phyloP scores from a whole-genome alignment of 352 stramenopile species.

The Pythium phragmiticola region DNA sequence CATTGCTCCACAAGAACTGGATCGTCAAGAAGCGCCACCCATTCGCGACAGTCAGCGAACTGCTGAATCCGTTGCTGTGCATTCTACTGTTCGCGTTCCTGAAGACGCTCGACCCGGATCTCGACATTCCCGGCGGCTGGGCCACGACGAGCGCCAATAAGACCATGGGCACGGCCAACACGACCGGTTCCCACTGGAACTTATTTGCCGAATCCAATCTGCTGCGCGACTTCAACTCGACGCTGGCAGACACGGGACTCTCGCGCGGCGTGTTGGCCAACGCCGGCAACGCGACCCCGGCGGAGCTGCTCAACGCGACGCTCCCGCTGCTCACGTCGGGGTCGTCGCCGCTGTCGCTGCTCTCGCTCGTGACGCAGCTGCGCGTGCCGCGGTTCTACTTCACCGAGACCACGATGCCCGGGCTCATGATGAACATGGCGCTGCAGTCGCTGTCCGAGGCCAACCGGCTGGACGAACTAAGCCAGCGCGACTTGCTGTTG shows the following conservation, averaged over 20 bases:
- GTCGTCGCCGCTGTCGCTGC: conserved; percentile 22
- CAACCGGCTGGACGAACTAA: conserved; percentile 45
- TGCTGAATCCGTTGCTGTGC: conserved; percentile 67
- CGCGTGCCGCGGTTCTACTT: conserved; percentile 59
- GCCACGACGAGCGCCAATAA: conserved; percentile 33
- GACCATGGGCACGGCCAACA: conserved; percentile 23
- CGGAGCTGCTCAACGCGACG: conserved; percentile 23
- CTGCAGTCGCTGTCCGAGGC: conserved; percentile 46
- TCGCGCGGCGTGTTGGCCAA: background rate
- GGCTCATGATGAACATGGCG: conserved; percentile 52
- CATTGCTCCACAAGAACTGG: conserved; percentile 76
- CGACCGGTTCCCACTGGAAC: conserved; percentile 40
- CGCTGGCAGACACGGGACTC: conserved; percentile 13
- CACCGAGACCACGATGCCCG: conserved; percentile 62
- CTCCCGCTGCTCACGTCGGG: conserved; percentile 17
- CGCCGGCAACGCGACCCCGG: background rate
- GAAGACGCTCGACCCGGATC: conserved; percentile 54
- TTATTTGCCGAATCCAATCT: conserved; percentile 39
- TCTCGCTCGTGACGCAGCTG: conserved; percentile 36
- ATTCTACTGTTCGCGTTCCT: conserved; percentile 71
- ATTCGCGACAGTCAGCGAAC: conserved; percentile 58
- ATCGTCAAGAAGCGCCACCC: conserved; percentile 65
- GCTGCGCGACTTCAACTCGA: conserved; percentile 28
- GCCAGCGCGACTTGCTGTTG: conserved; percentile 33
- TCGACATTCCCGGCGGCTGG: conserved; percentile 53